Percentiles rank a stretch among this genome's conserved stretches.
Evolutionary conservation across 352 stramenopile genomes (phyloP).

Genomic region (Thalassiosira oceanica): DNA sequence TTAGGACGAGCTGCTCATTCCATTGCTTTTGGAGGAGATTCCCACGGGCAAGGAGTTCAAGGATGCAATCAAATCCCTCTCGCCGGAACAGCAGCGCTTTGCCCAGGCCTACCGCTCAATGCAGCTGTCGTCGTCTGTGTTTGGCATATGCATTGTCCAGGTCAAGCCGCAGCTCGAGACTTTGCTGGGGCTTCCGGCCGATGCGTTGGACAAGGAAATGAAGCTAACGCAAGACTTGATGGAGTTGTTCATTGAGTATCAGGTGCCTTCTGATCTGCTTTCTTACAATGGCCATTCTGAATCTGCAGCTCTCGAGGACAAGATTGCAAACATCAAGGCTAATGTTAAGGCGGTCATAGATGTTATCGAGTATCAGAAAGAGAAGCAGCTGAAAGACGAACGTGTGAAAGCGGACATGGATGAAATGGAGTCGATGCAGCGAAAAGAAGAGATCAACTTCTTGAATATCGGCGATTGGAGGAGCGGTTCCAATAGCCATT

Average conservation of each 20-base stretch:
- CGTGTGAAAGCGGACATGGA: constrained; percentile 61
- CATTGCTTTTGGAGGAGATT: constrained; percentile 78
- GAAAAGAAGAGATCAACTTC: background rate
- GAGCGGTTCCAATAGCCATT: background rate
- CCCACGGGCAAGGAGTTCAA: constrained; percentile 84
- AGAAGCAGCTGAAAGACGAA: constrained; percentile 66
- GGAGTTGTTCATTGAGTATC: constrained; percentile 81
- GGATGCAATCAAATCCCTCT: constrained; percentile 80
- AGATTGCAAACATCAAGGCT: constrained; percentile 67
- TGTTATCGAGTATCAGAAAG: constrained; percentile 68
- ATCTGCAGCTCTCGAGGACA: constrained; percentile 39
- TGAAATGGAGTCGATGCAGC: background rate
- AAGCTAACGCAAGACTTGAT: constrained; percentile 81
- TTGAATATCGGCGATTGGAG: background rate
- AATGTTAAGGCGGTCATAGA: constrained; percentile 73
- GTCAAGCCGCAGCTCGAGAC: constrained; percentile 82
- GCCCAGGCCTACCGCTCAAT: constrained; percentile 76
- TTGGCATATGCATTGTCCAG: constrained; percentile 78
- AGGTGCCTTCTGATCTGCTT: constrained; percentile 81
- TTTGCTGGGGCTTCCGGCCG: constrained; percentile 65
- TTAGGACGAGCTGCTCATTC: constrained; percentile 82
- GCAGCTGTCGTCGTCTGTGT: constrained; percentile 79
- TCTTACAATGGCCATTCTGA: constrained; percentile 56
- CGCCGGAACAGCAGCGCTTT: constrained; percentile 82
- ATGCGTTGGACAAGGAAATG: constrained; percentile 79